Base-by-base conservation (phyloP, 345 rosid species). In the Odontarrhena argentea region DNA sequence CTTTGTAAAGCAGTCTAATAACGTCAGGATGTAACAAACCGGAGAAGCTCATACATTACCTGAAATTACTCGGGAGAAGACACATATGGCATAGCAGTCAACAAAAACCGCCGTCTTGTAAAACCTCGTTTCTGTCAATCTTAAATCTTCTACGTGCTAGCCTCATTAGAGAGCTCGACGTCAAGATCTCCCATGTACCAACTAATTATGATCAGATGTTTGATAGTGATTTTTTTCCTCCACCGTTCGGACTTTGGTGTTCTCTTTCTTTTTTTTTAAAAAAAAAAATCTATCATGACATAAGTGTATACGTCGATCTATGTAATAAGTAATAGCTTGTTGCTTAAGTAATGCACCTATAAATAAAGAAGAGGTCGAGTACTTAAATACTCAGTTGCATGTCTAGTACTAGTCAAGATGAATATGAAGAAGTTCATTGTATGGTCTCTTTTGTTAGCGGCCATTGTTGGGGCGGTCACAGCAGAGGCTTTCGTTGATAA, bases 381-480 rank as follows among this genome's bases (percentile, higher is more conserved):
- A 28, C 14, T 46, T 46, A 12, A 6, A 9, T 35, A 28, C 5
- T 28, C 32, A 28, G 5, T 28, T 28, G 32, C 32, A 18, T 18
- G 22, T 18, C 3, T 28, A 28, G 32, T 28, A 18, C 22, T 18
- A 43, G 41, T 35, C 36, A 70, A 44, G 55, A 70, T 70, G 68
- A 70, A 62, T 35, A 53, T 8, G 2, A 70, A 44, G 18, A 54
- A 4, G 62, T 52, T 61, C 34, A 36, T 70, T 1, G 68, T 70
- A 54, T 70, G 74, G 74, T 62, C 35, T 44, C 63, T 70, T 54
- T 70, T 70, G 68, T 4, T 70, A 45, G 49, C 63, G 48, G 74
- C 63, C 11, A 38, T 70, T 44, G 35, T 61, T 15, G 41, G 62
- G 9, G 74, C 49, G 7, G 74, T 45, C 2, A 48, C 41, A 54